phyloP scores from a whole-genome alignment of 208 protist genomes.

The Acanthamoeba royreba region DNA sequence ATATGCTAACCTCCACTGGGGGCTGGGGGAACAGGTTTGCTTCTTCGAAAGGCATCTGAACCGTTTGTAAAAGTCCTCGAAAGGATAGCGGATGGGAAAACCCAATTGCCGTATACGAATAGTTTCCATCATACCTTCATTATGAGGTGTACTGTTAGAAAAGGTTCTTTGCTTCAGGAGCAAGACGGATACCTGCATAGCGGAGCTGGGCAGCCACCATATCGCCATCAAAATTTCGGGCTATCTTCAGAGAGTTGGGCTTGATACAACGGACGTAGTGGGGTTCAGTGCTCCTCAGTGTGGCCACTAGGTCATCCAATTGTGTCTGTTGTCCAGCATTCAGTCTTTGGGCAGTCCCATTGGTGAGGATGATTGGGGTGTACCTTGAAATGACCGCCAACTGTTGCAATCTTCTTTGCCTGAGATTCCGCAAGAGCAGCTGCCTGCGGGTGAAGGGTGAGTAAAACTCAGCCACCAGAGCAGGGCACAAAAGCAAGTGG shows the following conservation, averaged over 20 bases:
- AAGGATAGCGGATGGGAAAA: not conserved
- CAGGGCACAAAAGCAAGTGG: not conserved
- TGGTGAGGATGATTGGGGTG: not conserved
- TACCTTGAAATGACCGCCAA: constrained; percentile 21
- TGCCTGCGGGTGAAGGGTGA: not conserved
- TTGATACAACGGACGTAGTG: constrained; percentile 41
- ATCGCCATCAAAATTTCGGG: not conserved
- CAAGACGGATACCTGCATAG: not conserved
- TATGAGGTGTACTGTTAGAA: not conserved
- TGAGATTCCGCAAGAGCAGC: not conserved
- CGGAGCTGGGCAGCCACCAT: constrained; percentile 4
- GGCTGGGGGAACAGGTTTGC: no score
- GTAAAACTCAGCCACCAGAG: not conserved
- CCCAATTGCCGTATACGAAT: not conserved
- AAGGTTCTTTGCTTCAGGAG: not conserved
- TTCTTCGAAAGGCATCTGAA: not conserved
- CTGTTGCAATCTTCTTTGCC: not conserved
- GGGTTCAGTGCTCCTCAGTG: not conserved
- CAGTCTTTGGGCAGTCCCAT: not conserved
- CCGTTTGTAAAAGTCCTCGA: not conserved
- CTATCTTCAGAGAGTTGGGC: not conserved
- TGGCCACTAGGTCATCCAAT: not conserved
- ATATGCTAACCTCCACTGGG: not conserved
- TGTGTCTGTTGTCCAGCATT: not conserved
- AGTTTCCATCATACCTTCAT: not conserved